Base-by-base conservation (phyloP, 202 grass and related monocot genomes). In the Zoysia matrella region DNA sequence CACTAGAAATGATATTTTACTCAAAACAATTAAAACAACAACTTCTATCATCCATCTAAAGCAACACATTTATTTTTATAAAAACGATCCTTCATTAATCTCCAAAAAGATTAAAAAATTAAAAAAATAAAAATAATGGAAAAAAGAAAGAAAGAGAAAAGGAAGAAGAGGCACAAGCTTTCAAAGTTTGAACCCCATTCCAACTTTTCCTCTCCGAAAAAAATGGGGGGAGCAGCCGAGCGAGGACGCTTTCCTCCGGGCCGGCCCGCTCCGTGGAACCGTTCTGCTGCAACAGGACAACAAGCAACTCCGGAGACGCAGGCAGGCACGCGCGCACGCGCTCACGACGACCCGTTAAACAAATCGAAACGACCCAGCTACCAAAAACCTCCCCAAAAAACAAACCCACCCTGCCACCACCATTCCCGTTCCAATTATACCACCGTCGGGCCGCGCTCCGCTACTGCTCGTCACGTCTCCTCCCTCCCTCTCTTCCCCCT, bases 311-410 rank as follows among this genome's bases (percentile, higher is more conserved):
- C 55, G 7, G 6, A 62, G 72, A 16, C 36, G 61, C 60, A 83
- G 60, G 71, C 80, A 63, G 9, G 22, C 22, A 63, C 60, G 52
- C 52, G 11, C 60, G 66, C 85, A 78, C 85, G 58, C 58, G 80
- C n/a, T 16, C 67, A 5, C 80, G 52, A 83, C 74, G 86, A 88
- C 86, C 86, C 14, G 68, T 88, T 88, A 83, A 87, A 78, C 78
- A 41, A 57, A 78, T 3, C 73, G 47, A 30, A 76, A 57, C 66
- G 65, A 10, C 78, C 78, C 70, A 60, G 48, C 65, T 39, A 69
- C 7, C 57, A 14, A 80, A 80, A 80, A 49, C 77, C 66, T 80
- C 77, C 77, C 77, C 3, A 80, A 46, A 80, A 80, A 80, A 80
- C 78, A 80, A 80, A 70, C 70, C 78, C 77, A 69, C 52, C 50